Evolutionary conservation across 2,329 filamentous ascomycete species (phyloP), one percentile per base, ranked within the genome.

Genomic region (Curvularia eragrostidis): DNA sequence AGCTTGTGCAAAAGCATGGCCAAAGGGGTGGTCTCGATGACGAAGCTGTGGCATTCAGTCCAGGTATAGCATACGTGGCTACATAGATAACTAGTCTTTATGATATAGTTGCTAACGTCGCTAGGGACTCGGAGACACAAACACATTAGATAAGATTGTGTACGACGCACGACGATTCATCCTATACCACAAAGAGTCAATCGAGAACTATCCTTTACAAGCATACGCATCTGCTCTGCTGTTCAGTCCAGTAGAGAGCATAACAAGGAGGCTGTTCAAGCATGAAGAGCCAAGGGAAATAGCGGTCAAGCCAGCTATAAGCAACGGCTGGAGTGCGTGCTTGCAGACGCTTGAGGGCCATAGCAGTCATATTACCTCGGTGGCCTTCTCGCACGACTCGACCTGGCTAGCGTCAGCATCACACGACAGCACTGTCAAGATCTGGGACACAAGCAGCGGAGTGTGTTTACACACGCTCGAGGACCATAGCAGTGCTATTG

Each of bases 101-200:
- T n/a, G 19, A 24, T 32, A 15, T 39, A 38, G 21, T 34, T 49
- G 26, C 47, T 49, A 38, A 49, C 47, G 47, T 39, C 7, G 32
- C 30, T 39, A 38, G 30, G 32, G 19, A 38, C 15, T 41, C 24
- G 21, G 23, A n/a, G 7, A 39, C 42, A 44, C 18, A 10, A 3
- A 44, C 24, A 59, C 5, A 26, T 43, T 39, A 12, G 26, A 24
- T n/a, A 36, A 46, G 18, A 52, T 67, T 8, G 48, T 61, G 32
- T n/a, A 56, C 30, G 62, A 66, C 39, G 58, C 54, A 23, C 48
- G 41, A 15, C 56, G 59, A 41, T 70, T 73, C 48, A 58, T 68
- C 44, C 58, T 63, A 43, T 61, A 55, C 28, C 39, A 51, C 62
- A 69, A 43, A 52, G 63, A 52, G 55, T 54, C 9, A 60, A 23